phyloP scores from a whole-genome alignment of 164 flowering plant genomes.

The Vitis riparia region DNA sequence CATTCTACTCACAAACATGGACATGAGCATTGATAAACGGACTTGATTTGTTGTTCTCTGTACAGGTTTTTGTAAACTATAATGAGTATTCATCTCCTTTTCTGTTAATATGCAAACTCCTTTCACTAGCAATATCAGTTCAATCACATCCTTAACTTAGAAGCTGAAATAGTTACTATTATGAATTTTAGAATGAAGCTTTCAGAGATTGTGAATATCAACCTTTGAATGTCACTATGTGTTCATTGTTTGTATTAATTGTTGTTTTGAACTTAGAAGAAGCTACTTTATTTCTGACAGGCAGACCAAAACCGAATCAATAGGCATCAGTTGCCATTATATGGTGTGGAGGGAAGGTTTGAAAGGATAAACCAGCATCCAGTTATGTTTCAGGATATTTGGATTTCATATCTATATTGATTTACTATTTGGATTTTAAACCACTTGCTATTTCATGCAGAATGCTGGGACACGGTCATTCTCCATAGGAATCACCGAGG shows the following conservation, averaged over 20 bases:
- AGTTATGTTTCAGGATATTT: constrained; percentile 49
- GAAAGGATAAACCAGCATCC: constrained; percentile 94
- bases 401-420: not conserved
- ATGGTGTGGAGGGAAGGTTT: constrained; percentile 83
- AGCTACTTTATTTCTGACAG: constrained; percentile 35
- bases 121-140: not conserved
- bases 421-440: constrained; percentile 1
- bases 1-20: too few species aligned
- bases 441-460: constrained; percentile 36
- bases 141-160: not conserved
- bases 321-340: constrained; percentile 68
- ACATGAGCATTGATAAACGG: not conserved
- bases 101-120: not conserved
- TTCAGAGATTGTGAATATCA: not conserved
- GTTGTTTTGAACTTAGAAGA: not conserved
- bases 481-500: constrained; percentile 89
- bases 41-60: not conserved
- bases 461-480: constrained; percentile 88
- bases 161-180: not conserved
- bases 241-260: not conserved
- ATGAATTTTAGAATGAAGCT: not conserved
- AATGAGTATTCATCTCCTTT: not conserved
- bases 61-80: not conserved
- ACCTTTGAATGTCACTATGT: not conserved
- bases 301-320: constrained; percentile 77